Percentiles rank a stretch among this genome's conserved stretches.
Evolutionary conservation across 2,329 filamentous ascomycete genomes (phyloP).

Genomic region (Fusarium protoensiforme): DNA sequence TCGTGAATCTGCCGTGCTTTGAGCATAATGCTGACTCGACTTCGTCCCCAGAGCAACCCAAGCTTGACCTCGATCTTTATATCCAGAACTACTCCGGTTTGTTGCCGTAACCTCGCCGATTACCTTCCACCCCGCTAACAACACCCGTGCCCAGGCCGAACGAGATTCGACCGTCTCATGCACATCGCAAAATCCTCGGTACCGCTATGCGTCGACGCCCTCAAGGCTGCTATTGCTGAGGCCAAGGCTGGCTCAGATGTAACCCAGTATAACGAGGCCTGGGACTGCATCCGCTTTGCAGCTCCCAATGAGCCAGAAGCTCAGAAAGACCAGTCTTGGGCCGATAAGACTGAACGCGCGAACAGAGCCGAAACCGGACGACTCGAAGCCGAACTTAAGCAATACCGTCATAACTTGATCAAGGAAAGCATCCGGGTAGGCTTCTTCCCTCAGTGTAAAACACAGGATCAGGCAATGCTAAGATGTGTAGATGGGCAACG

Average conservation of each 20-base stretch:
- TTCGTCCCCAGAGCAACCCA: slow-evolving; percentile 73
- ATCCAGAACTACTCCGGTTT: slow-evolving; percentile 88
- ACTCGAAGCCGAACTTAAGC: slow-evolving; percentile 87
- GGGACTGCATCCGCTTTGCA: slow-evolving; percentile 71
- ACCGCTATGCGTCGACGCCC: slow-evolving; percentile 80
- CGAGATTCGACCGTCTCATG: slow-evolving; percentile 82
- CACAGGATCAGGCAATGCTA: slow-evolving; percentile 12
- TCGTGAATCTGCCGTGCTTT: background rate
- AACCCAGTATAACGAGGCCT: slow-evolving; percentile 74
- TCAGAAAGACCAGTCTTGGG: slow-evolving; percentile 77
- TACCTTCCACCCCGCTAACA: slow-evolving; percentile 14
- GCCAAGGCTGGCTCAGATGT: slow-evolving; percentile 82
- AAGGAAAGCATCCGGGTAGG: slow-evolving; percentile 92
- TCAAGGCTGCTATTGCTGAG: slow-evolving; percentile 80
- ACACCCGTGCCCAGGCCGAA: slow-evolving; percentile 68
- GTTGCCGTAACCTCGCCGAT: slow-evolving; percentile 23
- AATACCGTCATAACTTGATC: slow-evolving; percentile 96
- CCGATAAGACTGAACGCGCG: slow-evolving; percentile 71
- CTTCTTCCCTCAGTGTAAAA: background rate
- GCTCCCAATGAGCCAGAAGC: slow-evolving; percentile 77
- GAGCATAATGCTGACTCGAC: slow-evolving; percentile 18
- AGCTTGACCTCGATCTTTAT: slow-evolving; percentile 92
- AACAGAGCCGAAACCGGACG: slow-evolving; percentile 78
- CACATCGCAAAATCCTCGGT: slow-evolving; percentile 84
- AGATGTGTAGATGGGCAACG: slow-evolving; percentile 82